Percentiles rank a stretch among this genome's conserved stretches.
Evolutionary conservation across 441 rosid species (phyloP).

Genomic region (Adansonia grandidieri): DNA sequence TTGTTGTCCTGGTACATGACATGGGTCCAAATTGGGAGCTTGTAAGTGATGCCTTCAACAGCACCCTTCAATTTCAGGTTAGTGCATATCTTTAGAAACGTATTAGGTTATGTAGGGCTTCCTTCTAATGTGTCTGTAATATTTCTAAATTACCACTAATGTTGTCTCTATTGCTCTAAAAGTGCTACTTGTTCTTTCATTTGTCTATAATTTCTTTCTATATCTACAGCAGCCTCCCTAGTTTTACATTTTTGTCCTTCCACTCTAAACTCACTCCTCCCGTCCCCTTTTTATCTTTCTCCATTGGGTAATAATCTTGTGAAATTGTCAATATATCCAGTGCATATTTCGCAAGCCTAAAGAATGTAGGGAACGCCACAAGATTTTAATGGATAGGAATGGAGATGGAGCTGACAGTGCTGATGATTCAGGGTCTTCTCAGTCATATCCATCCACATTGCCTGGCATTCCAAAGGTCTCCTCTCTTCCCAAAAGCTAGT

Average conservation of each 20-base stretch:
- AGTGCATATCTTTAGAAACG: constrained; percentile 24
- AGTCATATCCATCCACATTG: constrained; percentile 95
- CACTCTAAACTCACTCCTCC: too few relatives aligned
- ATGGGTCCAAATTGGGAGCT: constrained; percentile 99
- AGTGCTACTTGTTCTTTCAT: constrained; percentile 14
- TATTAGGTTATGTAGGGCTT: constrained; percentile 19
- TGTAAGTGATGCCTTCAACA: constrained; percentile 94
- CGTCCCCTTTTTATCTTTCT: too few relatives aligned
- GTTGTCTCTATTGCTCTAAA: constrained; percentile 9
- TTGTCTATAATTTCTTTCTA: neutral
- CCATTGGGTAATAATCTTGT: constrained; percentile 25
- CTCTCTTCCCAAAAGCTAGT: neutral
- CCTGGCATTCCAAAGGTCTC: constrained; percentile 99
- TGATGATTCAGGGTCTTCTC: constrained; percentile 97
- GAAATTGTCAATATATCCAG: constrained; percentile 43
- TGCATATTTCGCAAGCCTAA: constrained; percentile 84
- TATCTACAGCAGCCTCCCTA: neutral
- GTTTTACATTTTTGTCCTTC: too few relatives aligned
- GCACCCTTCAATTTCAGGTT: constrained; percentile 91
- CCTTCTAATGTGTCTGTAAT: constrained; percentile 9
- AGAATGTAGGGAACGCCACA: constrained; percentile 99
- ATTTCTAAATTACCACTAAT: constrained; percentile 1
- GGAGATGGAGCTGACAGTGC: constrained; percentile 99
- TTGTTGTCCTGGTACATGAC: constrained; percentile 98
- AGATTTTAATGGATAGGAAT: constrained; percentile 81